Evolutionary conservation across 2,329 filamentous ascomycete genomes (phyloP).

Genomic region (Aureobasidium subglaciale): DNA sequence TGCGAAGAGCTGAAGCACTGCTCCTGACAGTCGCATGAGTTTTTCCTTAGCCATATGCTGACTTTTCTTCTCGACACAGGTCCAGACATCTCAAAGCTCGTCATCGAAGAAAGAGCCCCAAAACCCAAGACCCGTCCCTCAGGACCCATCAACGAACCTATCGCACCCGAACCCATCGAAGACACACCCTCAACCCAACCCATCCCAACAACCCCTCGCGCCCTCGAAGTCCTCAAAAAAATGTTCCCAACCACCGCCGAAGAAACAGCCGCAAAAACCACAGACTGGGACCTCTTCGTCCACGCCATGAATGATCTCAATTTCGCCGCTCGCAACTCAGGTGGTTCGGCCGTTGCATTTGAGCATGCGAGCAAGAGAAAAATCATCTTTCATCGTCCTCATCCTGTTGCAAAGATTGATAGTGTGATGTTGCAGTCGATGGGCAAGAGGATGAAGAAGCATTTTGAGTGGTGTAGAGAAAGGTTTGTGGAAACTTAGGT

Average conservation of each 20-base stretch:
- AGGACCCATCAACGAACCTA: too few relatives aligned
- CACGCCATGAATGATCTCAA: not conserved
- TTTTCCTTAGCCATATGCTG: too few relatives aligned
- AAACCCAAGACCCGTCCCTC: not conserved
- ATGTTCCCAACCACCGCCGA: not conserved
- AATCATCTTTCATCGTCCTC: slow-evolving; percentile 14
- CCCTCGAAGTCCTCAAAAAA: not conserved
- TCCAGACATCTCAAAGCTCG: not conserved
- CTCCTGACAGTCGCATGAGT: too few relatives aligned
- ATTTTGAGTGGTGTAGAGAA: not conserved
- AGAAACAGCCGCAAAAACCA: not conserved
- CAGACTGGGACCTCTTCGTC: not conserved
- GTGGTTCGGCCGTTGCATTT: not conserved
- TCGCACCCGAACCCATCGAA: too few relatives aligned
- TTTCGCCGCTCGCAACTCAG: not conserved
- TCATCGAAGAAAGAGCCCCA: not conserved
- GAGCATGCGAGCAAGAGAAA: not conserved
- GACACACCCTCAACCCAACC: too few relatives aligned
- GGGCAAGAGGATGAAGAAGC: not conserved
- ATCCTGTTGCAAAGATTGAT: slow-evolving; percentile 15
- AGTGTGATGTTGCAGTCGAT: slow-evolving; percentile 14
- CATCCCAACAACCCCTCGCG: not conserved
- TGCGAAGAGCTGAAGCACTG: too few relatives aligned
- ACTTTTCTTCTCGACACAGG: too few relatives aligned
- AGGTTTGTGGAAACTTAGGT: not conserved